A percentile compares a stretch with the other conserved stretches of the same genome.
phyloP scores from a whole-genome alignment of 805 yeast species.

The Starmerella ratchasimensis region DNA sequence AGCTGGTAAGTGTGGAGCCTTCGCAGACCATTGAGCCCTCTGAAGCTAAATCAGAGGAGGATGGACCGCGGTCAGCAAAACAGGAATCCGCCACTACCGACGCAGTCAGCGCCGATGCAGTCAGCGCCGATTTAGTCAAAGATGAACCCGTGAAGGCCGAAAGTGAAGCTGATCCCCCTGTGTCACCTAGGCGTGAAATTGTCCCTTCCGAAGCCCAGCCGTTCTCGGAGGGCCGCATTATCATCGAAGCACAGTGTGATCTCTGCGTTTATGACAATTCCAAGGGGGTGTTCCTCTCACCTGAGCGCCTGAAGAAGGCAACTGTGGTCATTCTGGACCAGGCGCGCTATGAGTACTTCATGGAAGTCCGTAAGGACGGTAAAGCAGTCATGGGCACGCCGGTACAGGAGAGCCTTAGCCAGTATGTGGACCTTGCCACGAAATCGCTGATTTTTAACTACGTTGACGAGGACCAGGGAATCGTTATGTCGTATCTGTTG shows the following conservation, averaged over 20 bases:
- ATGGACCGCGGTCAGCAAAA: no score
- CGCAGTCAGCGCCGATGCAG: no score
- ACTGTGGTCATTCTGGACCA: slow-evolving; percentile 32
- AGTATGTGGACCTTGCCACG: slow-evolving; percentile 47
- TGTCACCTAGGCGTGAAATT: no score
- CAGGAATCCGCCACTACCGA: no score
- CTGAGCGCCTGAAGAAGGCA: slow-evolving; percentile 19
- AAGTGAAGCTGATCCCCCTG: no score
- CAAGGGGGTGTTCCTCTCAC: slow-evolving; percentile 34
- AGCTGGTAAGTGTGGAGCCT: background rate
- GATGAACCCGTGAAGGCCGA: no score
- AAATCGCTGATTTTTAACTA: slow-evolving; percentile 55
- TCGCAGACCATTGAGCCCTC: slow-evolving; percentile 6
- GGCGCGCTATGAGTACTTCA: slow-evolving; percentile 39
- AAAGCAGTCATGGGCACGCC: slow-evolving; percentile 30
- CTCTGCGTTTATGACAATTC: slow-evolving; percentile 46
- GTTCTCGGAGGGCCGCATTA: slow-evolving; percentile 14
- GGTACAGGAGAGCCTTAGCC: slow-evolving; percentile 41
- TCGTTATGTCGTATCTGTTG: slow-evolving; percentile 48
- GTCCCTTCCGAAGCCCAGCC: background rate
- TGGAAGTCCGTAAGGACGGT: slow-evolving; percentile 31
- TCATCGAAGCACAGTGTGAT: slow-evolving; percentile 24
- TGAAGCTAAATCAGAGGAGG: slow-evolving; percentile 2
- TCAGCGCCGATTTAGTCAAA: no score
- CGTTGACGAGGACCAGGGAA: slow-evolving; percentile 27